phyloP scores from a whole-genome alignment of 2,329 filamentous ascomycete species.

The Penicillium sp. region DNA sequence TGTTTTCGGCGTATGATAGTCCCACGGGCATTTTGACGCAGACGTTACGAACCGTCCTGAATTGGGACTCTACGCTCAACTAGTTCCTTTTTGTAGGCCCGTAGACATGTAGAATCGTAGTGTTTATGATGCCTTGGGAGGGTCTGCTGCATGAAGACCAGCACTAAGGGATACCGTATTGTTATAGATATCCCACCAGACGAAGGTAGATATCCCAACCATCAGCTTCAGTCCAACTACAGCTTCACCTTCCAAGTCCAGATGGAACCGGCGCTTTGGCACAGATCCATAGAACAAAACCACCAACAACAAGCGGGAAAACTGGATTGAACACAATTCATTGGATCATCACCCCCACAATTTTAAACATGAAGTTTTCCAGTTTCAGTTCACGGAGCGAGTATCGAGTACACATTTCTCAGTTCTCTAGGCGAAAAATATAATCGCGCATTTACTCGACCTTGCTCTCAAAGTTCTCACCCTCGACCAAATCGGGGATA shows the following conservation, averaged over 20 bases:
- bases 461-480: slow-evolving; percentile 98
- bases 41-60: slow-evolving; percentile 24
- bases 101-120: background rate
- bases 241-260: background rate
- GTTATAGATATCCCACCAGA: background rate
- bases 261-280: background rate
- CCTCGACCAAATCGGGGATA: slow-evolving; percentile 95
- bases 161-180: background rate
- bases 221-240: background rate
- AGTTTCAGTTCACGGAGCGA: too few relatives aligned
- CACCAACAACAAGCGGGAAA: slow-evolving; percentile 13
- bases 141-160: background rate
- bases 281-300: background rate
- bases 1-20: slow-evolving; percentile 26
- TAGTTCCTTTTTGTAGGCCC: background rate
- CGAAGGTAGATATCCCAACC: background rate
- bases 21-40: slow-evolving; percentile 19
- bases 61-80: slow-evolving; percentile 4
- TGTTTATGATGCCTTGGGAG: background rate
- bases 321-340: slow-evolving; percentile 32
- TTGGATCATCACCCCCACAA: slow-evolving; percentile 28
- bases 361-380: slow-evolving; percentile 13
- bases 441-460: too few relatives aligned
- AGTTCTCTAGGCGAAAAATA: too few relatives aligned
- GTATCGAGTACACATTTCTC: too few relatives aligned